Conservation (phyloP, 768 basidiomycete species). For the Auricularia cornea region DNA sequence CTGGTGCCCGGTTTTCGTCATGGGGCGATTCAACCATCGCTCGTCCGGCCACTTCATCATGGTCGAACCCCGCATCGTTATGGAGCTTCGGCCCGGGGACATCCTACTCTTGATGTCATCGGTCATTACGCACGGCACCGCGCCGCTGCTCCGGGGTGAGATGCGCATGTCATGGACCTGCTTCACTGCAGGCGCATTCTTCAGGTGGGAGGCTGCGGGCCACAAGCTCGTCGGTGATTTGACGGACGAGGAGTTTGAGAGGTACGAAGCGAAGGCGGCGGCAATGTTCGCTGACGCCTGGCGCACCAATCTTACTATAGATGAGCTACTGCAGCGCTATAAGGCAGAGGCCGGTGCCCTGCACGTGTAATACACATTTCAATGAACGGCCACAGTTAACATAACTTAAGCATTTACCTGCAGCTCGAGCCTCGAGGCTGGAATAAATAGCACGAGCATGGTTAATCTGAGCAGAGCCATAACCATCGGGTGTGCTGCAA, state of each 20-base stretch:
- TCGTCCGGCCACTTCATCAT: conserved; percentile 27
- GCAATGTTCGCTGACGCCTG: neutral
- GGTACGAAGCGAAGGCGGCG: neutral
- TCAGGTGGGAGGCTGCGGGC: neutral
- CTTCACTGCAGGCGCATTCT: conserved; percentile 3
- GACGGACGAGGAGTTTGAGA: neutral
- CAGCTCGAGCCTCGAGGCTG: too few species aligned
- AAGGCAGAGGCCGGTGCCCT: too few species aligned
- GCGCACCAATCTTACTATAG: too few species aligned
- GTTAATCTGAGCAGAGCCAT: too few species aligned
- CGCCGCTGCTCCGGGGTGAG: conserved; percentile 13
- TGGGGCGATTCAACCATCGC: conserved; percentile 20
- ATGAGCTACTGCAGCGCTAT: too few species aligned
- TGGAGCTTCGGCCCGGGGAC: conserved; percentile 19
- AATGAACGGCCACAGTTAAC: too few species aligned
- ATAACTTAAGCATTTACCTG: too few species aligned
- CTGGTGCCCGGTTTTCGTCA: conserved; percentile 24
- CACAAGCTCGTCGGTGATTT: neutral
- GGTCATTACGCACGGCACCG: conserved; percentile 19
- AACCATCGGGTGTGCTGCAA: too few species aligned
- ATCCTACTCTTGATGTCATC: conserved; percentile 24
- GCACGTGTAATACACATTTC: too few species aligned
- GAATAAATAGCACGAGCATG: too few species aligned
- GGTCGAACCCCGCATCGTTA: conserved; percentile 18
- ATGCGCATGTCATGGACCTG: conserved; percentile 17